phyloP scores from a whole-genome alignment of 2,329 filamentous ascomycete species.

The Dactylonectria macrodidyma region DNA sequence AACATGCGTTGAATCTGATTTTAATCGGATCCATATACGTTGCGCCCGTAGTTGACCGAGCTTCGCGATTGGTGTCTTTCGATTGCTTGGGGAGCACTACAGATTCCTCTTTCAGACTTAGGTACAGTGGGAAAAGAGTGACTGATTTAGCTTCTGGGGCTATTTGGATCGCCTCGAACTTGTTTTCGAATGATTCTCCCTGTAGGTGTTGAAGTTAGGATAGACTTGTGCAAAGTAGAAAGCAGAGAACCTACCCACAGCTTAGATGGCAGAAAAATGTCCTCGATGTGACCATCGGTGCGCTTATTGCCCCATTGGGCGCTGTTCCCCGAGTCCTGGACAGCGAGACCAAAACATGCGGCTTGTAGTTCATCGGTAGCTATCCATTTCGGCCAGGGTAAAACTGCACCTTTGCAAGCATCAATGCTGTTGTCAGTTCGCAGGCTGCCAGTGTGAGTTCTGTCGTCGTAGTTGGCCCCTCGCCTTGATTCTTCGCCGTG shows the following conservation, averaged over 20 bases:
- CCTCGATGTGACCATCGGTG: not conserved
- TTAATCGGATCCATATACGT: conserved; percentile 1
- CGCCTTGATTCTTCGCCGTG: not conserved
- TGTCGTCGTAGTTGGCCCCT: not conserved
- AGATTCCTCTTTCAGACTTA: conserved; percentile 1
- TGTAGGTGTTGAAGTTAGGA: not conserved
- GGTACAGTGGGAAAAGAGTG: not conserved
- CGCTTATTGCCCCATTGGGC: not conserved
- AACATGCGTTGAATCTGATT: not conserved
- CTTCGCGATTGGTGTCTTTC: not conserved
- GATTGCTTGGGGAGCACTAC: not conserved
- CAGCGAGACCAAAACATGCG: not conserved
- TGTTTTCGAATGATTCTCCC: not conserved
- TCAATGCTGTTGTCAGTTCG: conserved; percentile 2
- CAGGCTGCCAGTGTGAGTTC: not conserved
- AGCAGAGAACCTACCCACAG: conserved; percentile 1
- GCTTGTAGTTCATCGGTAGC: not conserved
- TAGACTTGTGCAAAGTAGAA: not conserved
- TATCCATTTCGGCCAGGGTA: not conserved
- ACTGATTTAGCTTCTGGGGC: conserved; percentile 1
- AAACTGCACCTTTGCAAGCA: not conserved
- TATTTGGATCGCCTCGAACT: not conserved
- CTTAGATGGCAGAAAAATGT: conserved; percentile 2
- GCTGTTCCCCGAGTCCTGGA: not conserved
- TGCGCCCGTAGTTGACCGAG: not conserved